Percentiles rank a stretch among this genome's conserved stretches.
phyloP scores from a whole-genome alignment of 257 asterid species.

The Nyctanthes arbortristis region DNA sequence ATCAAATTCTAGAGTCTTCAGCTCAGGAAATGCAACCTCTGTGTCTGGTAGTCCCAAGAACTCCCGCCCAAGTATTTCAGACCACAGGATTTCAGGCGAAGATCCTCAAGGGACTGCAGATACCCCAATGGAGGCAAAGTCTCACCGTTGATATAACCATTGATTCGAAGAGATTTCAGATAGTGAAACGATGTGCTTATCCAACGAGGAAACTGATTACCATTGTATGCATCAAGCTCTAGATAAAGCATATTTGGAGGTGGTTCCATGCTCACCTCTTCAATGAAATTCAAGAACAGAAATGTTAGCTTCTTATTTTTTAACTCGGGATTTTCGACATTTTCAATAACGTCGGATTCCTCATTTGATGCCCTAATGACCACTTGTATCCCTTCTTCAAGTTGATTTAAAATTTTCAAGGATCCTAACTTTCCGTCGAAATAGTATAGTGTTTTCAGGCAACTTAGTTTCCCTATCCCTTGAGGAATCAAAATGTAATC shows the following conservation, averaged over 20 bases:
- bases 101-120: too few relatives aligned
- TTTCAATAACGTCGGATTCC: background rate
- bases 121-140: too few relatives aligned
- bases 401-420: conserved; percentile 14
- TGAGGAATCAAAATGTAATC: background rate
- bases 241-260: too few relatives aligned
- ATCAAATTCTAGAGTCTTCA: too few relatives aligned
- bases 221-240: background rate
- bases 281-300: background rate
- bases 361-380: background rate
- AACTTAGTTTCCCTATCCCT: conserved; percentile 14
- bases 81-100: too few relatives aligned
- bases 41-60: too few relatives aligned
- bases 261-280: too few relatives aligned
- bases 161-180: too few relatives aligned
- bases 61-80: too few relatives aligned
- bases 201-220: conserved; percentile 9
- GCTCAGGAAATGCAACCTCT: too few relatives aligned
- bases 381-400: background rate
- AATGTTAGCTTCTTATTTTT: background rate
- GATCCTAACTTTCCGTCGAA: background rate
- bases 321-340: background rate
- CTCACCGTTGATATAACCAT: too few relatives aligned
- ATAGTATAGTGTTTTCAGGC: background rate
- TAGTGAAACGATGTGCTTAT: background rate